Base-by-base conservation (phyloP, 768 basidiomycete genomes). In the Boletellus ananiceps region DNA sequence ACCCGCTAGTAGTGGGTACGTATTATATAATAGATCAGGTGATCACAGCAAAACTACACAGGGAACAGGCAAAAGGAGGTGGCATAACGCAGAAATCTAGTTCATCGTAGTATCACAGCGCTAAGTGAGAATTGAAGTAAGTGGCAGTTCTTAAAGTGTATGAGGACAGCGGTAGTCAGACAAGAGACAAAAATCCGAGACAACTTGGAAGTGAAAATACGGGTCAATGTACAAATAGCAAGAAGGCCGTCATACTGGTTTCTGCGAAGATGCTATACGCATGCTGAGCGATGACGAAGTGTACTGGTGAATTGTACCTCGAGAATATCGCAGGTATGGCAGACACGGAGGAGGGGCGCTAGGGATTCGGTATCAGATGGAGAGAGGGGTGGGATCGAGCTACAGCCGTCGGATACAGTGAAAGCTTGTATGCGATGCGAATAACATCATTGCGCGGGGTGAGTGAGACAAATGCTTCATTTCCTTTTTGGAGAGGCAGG, bases 1-100 rank as follows among this genome's bases (percentile, higher is more conserved):
- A n/a, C n/a, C n/a, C n/a, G n/a, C 25, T 39, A 18, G 3, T 29
- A n/a, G 11, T n/a, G 4, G 19, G 59, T 59, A 59, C n/a, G n/a
- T n/a, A n/a, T n/a, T n/a, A n/a, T 42, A 41, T 57, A 57, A 57
- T 14, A n/a, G 2, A 2, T 37, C 27, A 29, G 2, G 27, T 8
- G 35, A 47, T 52, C 36, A 52, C 44, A n/a, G n/a, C n/a, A n/a
- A n/a, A n/a, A n/a, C n/a, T n/a, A n/a, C n/a, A n/a, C n/a, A n/a
- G n/a, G n/a, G n/a, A n/a, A n/a, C n/a, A n/a, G n/a, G n/a, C n/a
- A n/a, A n/a, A n/a, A n/a, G n/a, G n/a, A n/a, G n/a, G n/a, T 19
- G 19, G 23, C 23, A 25, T 5, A 25, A 25, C 23, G 4, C 23
- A 4, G 23, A 25, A 25, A 25, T 25, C 23, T 25, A 25, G 23